Evolutionary conservation across 805 yeast species (phyloP).

Genomic region (Sporopachydermia quercuum): DNA sequence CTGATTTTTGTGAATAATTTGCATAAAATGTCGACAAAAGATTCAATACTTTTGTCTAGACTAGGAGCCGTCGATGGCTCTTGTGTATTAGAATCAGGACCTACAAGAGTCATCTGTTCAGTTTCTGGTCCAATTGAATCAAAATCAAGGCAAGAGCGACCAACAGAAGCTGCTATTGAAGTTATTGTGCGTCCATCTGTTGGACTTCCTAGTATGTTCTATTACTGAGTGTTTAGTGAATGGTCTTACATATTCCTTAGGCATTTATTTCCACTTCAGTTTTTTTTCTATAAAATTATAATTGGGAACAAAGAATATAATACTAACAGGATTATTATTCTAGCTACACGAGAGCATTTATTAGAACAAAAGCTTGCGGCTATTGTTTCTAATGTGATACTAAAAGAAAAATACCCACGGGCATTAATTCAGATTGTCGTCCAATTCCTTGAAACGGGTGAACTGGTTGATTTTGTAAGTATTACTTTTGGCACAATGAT

Average conservation of each 20-base stretch:
- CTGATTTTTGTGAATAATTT: no score
- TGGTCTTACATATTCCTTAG: no score
- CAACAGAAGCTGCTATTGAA: slow-evolving; percentile 65
- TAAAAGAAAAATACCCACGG: slow-evolving; percentile 59
- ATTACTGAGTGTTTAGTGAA: no score
- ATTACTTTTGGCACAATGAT: slow-evolving; percentile 9
- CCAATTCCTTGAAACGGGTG: slow-evolving; percentile 45
- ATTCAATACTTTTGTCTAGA: slow-evolving; percentile 11
- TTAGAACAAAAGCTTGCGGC: slow-evolving; percentile 57
- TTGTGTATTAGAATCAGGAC: slow-evolving; percentile 36
- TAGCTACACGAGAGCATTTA: slow-evolving; percentile 51
- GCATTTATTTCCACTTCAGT: no score
- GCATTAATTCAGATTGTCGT: slow-evolving; percentile 58
- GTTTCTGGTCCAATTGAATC: slow-evolving; percentile 90
- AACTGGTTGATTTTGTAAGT: slow-evolving; percentile 15
- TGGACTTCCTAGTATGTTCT: slow-evolving; percentile 42
- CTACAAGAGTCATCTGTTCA: slow-evolving; percentile 50
- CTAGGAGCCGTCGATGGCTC: slow-evolving; percentile 71
- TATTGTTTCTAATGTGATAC: slow-evolving; percentile 44
- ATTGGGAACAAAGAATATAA: background rate
- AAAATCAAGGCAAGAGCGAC: slow-evolving; percentile 68
- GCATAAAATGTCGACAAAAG: slow-evolving; percentile 9
- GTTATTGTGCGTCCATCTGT: slow-evolving; percentile 62
- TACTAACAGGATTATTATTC: slow-evolving; percentile 9
- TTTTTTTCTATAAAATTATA: slow-evolving; percentile 1